phyloP scores from a whole-genome alignment of 192 early-diverging fungal genomes.

The Coemansia sp. region DNA sequence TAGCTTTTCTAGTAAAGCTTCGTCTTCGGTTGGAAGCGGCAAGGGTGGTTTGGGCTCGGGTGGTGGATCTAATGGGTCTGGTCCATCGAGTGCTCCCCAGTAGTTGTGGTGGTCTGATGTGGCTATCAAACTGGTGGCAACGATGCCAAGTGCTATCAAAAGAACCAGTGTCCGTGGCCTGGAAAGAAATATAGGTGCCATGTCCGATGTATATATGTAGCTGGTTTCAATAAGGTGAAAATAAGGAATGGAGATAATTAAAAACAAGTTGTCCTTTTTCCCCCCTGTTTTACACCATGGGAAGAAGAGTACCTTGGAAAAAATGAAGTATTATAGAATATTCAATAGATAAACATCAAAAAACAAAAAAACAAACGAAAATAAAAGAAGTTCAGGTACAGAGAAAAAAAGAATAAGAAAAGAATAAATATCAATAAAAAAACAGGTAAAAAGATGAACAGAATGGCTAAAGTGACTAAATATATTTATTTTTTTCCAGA shows the following conservation, averaged over 20 bases:
- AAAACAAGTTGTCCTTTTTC: neutral
- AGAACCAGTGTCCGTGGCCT: constrained; percentile 14
- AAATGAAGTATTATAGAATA: neutral
- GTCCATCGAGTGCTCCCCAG: constrained; percentile 18
- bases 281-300: no score
- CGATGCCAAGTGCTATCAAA: constrained; percentile 14
- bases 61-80: neutral
- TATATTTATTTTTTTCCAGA: no score
- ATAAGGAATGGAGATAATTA: neutral
- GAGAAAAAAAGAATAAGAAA: no score
- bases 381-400: no score
- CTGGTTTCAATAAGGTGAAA: neutral
- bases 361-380: no score
- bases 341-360: no score
- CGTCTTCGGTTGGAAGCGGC: constrained; percentile 2
- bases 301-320: neutral
- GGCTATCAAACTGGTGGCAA: constrained; percentile 18
- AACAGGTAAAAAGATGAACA: no score
- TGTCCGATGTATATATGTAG: constrained; percentile 2
- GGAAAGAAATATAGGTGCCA: constrained; percentile 1
- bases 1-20: constrained; percentile 20
- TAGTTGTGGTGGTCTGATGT: constrained; percentile 22
- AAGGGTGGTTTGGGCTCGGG: neutral
- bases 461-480: no score
- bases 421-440: no score